phyloP scores from a whole-genome alignment of 202 grass and related monocot species.

The Bolboschoenoplectus hybrid region DNA sequence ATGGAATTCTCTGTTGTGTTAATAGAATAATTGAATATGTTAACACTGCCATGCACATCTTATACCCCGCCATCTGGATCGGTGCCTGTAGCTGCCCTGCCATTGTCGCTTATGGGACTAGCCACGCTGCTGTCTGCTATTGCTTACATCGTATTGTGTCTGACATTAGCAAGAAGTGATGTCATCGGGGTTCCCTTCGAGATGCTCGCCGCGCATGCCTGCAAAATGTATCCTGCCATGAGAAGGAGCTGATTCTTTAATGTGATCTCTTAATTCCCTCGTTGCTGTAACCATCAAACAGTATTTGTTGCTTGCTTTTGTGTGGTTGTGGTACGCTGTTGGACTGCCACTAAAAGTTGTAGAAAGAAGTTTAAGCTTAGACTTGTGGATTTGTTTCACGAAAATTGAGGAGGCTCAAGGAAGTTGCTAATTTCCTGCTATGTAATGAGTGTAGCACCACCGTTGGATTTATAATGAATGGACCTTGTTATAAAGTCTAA shows the following conservation, averaged over 20 bases:
- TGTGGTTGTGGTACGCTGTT: background rate
- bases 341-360: too few species aligned
- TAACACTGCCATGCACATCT: too few species aligned
- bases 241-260: background rate
- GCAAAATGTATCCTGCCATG: background rate
- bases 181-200: constrained; percentile 53
- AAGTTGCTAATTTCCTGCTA: too few species aligned
- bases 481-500: too few species aligned
- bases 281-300: background rate
- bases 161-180: constrained; percentile 65
- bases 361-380: too few species aligned
- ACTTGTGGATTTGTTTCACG: too few species aligned
- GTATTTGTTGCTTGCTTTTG: background rate
- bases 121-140: constrained; percentile 49
- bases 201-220: constrained; percentile 38
- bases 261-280: background rate
- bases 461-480: too few species aligned
- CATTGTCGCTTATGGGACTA: background rate
- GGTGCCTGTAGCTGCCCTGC: constrained; percentile 24
- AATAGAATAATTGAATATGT: too few species aligned
- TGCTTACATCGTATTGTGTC: constrained; percentile 54
- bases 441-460: too few species aligned
- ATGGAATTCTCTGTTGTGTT: too few species aligned
- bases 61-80: too few species aligned
- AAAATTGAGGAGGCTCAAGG: too few species aligned